Conservation (phyloP, 805 yeast species). For the Saturnispora mendoncae region DNA sequence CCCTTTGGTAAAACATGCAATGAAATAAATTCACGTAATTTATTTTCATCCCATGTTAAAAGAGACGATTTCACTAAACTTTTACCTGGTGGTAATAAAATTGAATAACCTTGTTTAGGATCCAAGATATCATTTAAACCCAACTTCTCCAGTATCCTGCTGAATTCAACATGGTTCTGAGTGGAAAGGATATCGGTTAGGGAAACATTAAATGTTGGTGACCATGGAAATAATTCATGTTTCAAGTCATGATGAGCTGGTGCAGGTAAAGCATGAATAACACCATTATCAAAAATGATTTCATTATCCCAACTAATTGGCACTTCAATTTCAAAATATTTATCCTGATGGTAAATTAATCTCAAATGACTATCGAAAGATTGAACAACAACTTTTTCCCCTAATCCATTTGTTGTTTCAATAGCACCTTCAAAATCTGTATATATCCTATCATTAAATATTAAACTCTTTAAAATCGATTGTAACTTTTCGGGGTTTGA, state of each 20-base stretch:
- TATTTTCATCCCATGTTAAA: slow-evolving; percentile 27
- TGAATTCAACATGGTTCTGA: slow-evolving; percentile 41
- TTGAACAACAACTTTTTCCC: slow-evolving; percentile 5
- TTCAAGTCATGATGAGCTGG: not conserved
- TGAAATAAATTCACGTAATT: slow-evolving; percentile 45
- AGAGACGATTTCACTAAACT: slow-evolving; percentile 47
- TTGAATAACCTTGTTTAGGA: slow-evolving; percentile 38
- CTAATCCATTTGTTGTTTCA: slow-evolving; percentile 14
- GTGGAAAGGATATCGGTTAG: slow-evolving; percentile 48
- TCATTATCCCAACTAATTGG: slow-evolving; percentile 38
- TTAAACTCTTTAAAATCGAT: slow-evolving; percentile 45
- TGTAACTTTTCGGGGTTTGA: slow-evolving; percentile 42
- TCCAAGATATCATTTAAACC: slow-evolving; percentile 37
- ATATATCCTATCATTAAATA: slow-evolving; percentile 58
- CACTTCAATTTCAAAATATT: slow-evolving; percentile 3
- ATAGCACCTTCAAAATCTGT: slow-evolving; percentile 41
- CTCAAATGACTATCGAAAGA: slow-evolving; percentile 7
- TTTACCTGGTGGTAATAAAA: slow-evolving; percentile 62
- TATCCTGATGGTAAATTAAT: slow-evolving; percentile 10
- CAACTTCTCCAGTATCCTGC: slow-evolving; percentile 35
- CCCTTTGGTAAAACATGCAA: slow-evolving; percentile 63
- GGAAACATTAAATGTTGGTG: slow-evolving; percentile 44
- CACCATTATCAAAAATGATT: slow-evolving; percentile 74
- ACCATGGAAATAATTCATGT: slow-evolving; percentile 41
- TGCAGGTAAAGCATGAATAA: slow-evolving; percentile 53